Base-by-base conservation (phyloP, 768 basidiomycete species). In the Mycena alexandri region DNA sequence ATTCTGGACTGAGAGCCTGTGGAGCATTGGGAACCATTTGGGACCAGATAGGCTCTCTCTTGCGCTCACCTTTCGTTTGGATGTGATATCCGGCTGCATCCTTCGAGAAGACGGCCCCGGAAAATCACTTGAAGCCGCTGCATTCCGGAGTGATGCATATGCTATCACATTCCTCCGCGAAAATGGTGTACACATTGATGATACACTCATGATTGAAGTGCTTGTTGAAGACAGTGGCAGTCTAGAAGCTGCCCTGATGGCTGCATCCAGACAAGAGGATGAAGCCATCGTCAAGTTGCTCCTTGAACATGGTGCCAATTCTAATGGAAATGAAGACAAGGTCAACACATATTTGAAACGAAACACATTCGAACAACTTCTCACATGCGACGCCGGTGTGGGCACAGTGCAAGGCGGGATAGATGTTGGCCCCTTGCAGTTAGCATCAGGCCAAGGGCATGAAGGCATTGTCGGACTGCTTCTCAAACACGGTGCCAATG, bases 61-160 rank as follows among this genome's bases (percentile, higher is more conserved):
- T 29, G 56, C 56, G 13, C n/a, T 25, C 10, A 24, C 22, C n/a
- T 51, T 48, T 42, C 9, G 33, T 25, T 43, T 62, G 38, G 51
- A 53, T 24, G 41, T 21, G n/a, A 62, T 41, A 41, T 62, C 29
- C 7, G 22, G 41, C 61, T n/a, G 42, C 25, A 62, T 53, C n/a
- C 13, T 62, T 8, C 33, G 25, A 43, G 33, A 17, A 57, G 41
- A 24, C 42, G 14, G 56, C 24, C 24, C 56, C 19, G 19, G 41
- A 22, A 29, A 25, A 52, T 52, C 17, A 14, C 41, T 57, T 25
- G 22, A 43, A 44, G 43, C 21, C 14, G 56, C 56, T 7, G 22
- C 25, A 34, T 29, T 44, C 8, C 22, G 29, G 34, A 44, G 42
- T 16, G 24, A 46, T 43, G 21, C 7, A 14, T 17, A 44, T 8